Base-by-base conservation (phyloP, 352 stramenopile species). In the Phytophthora constricta region DNA sequence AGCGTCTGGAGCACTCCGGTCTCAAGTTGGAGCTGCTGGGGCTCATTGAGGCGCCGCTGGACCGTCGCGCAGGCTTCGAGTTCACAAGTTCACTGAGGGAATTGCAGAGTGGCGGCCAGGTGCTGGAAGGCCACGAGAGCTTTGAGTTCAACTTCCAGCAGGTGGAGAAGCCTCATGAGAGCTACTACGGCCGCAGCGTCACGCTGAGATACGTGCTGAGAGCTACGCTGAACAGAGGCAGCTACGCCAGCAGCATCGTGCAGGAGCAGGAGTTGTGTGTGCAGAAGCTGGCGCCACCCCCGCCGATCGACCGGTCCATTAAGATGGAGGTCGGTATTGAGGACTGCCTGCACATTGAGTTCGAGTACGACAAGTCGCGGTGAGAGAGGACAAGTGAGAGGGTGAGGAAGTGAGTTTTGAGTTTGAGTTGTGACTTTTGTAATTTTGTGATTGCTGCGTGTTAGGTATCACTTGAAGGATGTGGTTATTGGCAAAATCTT, bases 281-380 rank as follows among this genome's bases (percentile, higher is more conserved):
- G 23, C 95, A 99, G 69, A 68, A 72, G 13, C 55, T 93, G 2
- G 71, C 60, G 10, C 48, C 58, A 0, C 65, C 80, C 55, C 95
- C 96, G 9, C 78, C 85, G 33, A 70, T 96, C 56, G 95, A 97
- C 74, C 90, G 95, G 65, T 84, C 91, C 14, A 99, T 99, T 59
- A 98, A 99, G 80, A 98, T 99, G 96, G 97, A 99, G 63, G 93
- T 98, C 27, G 98, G 98, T 17, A 99, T 99, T 72, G 97, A 99
- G 82, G 97, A 99, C 57, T 99, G 97, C 84, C 86, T 99, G 26
- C 98, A 99, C 70, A 98, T 99, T 74, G 97, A 99, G 86, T 99
- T 99, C 71, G 92, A 99, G 74, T 99, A 98, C 79, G 91, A 99
- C 70, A 98, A 98, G 65, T 87, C 93, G 47, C 93, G 90, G 65